Conservation (phyloP, 1,284 basidiomycete species). For the Fomes fomentarius region DNA sequence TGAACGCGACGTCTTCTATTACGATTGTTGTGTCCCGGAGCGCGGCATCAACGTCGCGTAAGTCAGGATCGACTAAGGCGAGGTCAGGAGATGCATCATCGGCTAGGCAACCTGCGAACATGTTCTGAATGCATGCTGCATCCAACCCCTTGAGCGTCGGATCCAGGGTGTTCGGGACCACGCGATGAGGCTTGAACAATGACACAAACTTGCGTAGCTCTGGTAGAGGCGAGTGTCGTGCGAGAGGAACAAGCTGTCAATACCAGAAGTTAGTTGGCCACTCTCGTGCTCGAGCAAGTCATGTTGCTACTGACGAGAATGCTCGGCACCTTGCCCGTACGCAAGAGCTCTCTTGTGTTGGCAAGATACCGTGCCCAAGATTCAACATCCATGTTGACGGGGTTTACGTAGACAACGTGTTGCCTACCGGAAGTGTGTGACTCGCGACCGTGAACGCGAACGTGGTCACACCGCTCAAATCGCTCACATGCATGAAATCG, state of each 20-base stretch:
- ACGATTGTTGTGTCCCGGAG: slow-evolving; percentile 27
- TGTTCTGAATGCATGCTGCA: slow-evolving; percentile 66
- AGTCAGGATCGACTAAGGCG: slow-evolving; percentile 9
- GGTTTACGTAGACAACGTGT: slow-evolving; percentile 78
- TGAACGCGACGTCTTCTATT: slow-evolving; percentile 50
- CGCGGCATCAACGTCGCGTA: slow-evolving; percentile 23
- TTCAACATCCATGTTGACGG: slow-evolving; percentile 61
- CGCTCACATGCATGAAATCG: slow-evolving; percentile 94
- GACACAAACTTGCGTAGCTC: slow-evolving; percentile 82
- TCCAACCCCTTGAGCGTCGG: slow-evolving; percentile 65
- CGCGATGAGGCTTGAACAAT: slow-evolving; percentile 72
- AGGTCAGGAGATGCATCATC: slow-evolving; percentile 22
- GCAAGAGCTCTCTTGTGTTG: slow-evolving; percentile 47
- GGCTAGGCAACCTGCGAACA: slow-evolving; percentile 63
- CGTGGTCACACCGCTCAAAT: slow-evolving; percentile 70
- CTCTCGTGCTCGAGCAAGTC: too few species aligned
- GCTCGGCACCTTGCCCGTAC: slow-evolving; percentile 50
- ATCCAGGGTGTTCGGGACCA: slow-evolving; percentile 83
- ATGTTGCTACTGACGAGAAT: slow-evolving; percentile 53
- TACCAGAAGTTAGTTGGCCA: too few species aligned
- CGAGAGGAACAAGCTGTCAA: slow-evolving; percentile 76
- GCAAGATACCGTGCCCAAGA: slow-evolving; percentile 67
- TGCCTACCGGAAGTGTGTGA: slow-evolving; percentile 42
- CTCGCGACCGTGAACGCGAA: slow-evolving; percentile 47
- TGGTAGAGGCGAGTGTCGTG: slow-evolving; percentile 83